These are phyloP conservation scores for Chytriomyces sp. DNA, from an alignment of 192 early-diverging fungal species.

Conservation along the genomic window DNA sequence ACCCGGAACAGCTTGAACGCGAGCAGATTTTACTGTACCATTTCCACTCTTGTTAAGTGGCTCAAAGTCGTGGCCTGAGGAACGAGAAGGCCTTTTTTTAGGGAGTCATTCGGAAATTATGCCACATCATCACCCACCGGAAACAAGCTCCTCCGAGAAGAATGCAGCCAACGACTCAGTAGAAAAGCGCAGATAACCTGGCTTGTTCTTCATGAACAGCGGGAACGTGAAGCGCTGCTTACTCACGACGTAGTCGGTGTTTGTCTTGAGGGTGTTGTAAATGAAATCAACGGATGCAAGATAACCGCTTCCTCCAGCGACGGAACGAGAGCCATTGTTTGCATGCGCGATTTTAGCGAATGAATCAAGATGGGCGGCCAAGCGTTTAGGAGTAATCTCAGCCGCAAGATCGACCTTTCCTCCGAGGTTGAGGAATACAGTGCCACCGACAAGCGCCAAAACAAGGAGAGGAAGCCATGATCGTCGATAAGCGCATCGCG, in stretches of 20 bases:
- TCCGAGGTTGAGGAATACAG: background rate
- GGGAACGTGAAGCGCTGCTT: constrained; percentile 34
- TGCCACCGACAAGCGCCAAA: constrained; percentile 3
- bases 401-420: background rate
- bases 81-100: too few relatives aligned
- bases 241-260: constrained; percentile 36
- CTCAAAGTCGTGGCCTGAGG: constrained; percentile 6
- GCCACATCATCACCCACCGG: background rate
- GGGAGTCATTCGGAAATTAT: too few relatives aligned
- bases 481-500: too few relatives aligned
- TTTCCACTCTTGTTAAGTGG: constrained; percentile 22
- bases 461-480: background rate
- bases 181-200: constrained; percentile 12
- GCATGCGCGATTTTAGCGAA: constrained; percentile 30
- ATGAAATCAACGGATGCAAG: constrained; percentile 39
- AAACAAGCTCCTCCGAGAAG: background rate
- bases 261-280: constrained; percentile 4
- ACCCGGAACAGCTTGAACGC: background rate
- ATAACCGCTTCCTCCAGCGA: constrained; percentile 37
- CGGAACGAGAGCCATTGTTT: constrained; percentile 38
- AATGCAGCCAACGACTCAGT: background rate
- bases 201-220: constrained; percentile 11
- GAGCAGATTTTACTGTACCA: background rate
- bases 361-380: constrained; percentile 14
- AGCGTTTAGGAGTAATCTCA: constrained; percentile 2